Base-by-base conservation (phyloP, 2,329 filamentous ascomycete species). In the Pleurostoma richardsiae region DNA sequence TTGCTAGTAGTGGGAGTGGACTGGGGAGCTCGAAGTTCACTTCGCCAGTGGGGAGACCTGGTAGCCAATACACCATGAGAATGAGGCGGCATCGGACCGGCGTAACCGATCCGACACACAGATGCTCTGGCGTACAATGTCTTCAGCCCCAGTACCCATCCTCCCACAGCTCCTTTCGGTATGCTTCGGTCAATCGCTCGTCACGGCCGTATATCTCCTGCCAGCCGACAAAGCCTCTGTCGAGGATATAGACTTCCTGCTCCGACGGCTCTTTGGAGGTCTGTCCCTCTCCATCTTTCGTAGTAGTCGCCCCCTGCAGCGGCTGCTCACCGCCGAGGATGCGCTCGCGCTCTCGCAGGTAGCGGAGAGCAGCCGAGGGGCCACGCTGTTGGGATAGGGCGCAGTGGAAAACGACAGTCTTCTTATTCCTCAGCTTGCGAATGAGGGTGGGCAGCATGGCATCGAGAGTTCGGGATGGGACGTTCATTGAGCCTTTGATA, bases 371-470 rank as follows among this genome's bases (percentile, higher is more conserved):
- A 4, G 92, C 90, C 43, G 79, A 79, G 0, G 94, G 94, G 0
- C 94, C 94, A 1, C 94, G 78, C 69, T 96, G 87, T 71, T 97
- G 94, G 55, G 86, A 92, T 46, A 97, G 73, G 19, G 88, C 87
- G 68, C 94, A 99, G 70, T 99, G 94, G 66, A 99, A 99, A 1
- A 99, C 81, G 10, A 99, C 90, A 8, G 79, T 85, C 47, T 94
- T 81, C 65, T 90, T 90, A 60, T 85, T 82, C 54, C 82, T 73
- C 42, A 96, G 78, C 40, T 79, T 83, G 47, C 89, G 82, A 10
- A 95, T 76, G n/a, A 99, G 80, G 52, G 90, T 88, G 1, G 91
- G 87, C 65, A 94, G 81, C 55, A 78, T 82, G 61, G 80, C 79
- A 58, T 95, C 88, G 42, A 97, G 79, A 19, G 82, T 80, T 41